phyloP scores from a whole-genome alignment of 805 yeast genomes.

The Grigorovia yakushimaensis region DNA sequence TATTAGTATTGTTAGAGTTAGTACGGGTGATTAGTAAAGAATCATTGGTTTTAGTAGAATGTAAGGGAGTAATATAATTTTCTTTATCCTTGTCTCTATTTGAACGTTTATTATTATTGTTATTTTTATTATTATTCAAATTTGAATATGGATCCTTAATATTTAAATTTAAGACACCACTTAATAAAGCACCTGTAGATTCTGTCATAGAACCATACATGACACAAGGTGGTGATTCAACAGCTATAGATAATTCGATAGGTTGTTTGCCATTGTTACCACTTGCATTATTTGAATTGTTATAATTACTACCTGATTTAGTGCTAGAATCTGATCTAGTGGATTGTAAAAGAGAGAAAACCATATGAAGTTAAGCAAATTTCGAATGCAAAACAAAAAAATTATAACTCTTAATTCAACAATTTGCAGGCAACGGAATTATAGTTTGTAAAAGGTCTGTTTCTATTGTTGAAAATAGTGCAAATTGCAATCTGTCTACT shows the following conservation, averaged over 20 bases:
- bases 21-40: background rate
- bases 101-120: background rate
- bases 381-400: background rate
- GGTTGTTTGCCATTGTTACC: constrained; percentile 19
- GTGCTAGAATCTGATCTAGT: background rate
- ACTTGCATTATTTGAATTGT: background rate
- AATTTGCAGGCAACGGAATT: too few species aligned
- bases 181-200: constrained; percentile 75
- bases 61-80: background rate
- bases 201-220: constrained; percentile 72
- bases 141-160: constrained; percentile 29
- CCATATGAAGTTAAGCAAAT: background rate
- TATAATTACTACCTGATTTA: background rate
- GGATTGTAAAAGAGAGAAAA: background rate
- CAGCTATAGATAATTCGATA: constrained; percentile 42
- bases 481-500: too few species aligned
- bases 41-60: constrained; percentile 1
- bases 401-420: too few species aligned
- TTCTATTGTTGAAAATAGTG: background rate
- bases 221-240: constrained; percentile 88
- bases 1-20: background rate
- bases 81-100: background rate
- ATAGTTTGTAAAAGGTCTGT: background rate
- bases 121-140: background rate
- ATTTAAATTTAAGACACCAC: constrained; percentile 64